Percentiles rank a stretch among this genome's conserved stretches.
These are phyloP conservation scores for Chytriomyces hyalinus DNA, from an alignment of 192 early-diverging fungal species.

Conservation along the genomic window DNA sequence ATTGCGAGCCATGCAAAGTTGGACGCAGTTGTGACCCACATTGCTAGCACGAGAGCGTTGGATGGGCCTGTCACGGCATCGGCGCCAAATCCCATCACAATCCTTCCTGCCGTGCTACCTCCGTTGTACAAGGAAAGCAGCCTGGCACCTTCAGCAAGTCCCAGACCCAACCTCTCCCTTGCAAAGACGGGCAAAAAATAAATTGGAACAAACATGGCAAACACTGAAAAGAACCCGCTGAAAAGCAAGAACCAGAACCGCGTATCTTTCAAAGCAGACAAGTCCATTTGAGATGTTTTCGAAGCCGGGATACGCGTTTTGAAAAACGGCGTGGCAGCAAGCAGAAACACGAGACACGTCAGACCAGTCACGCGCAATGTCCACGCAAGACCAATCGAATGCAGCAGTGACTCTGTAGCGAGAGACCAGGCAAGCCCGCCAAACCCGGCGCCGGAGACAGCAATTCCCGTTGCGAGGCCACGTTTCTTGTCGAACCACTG, in stretches of 20 bases:
- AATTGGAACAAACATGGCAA: constrained; percentile 17
- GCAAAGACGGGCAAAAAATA: constrained; percentile 11
- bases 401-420: constrained; percentile 65
- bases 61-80: constrained; percentile 63
- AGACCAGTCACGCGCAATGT: constrained; percentile 66
- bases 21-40: constrained; percentile 26
- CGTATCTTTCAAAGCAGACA: neutral
- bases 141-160: constrained; percentile 2
- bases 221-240: neutral
- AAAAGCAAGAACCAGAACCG: neutral
- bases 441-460: constrained; percentile 51
- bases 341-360: constrained; percentile 1
- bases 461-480: constrained; percentile 73
- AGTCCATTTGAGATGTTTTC: neutral
- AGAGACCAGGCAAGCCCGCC: constrained; percentile 74
- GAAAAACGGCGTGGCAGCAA: constrained; percentile 4
- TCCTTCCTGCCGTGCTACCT: constrained; percentile 64
- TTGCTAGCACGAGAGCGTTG: constrained; percentile 62
- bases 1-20: constrained; percentile 57
- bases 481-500: constrained; percentile 76
- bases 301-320: constrained; percentile 15
- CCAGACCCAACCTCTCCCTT: neutral
- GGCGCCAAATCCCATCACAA: constrained; percentile 66
- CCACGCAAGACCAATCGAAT: constrained; percentile 63
- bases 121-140: constrained; percentile 68